Evolutionary conservation across 768 basidiomycete species (phyloP).

Genomic region (Dioszegia aurantiaca): DNA sequence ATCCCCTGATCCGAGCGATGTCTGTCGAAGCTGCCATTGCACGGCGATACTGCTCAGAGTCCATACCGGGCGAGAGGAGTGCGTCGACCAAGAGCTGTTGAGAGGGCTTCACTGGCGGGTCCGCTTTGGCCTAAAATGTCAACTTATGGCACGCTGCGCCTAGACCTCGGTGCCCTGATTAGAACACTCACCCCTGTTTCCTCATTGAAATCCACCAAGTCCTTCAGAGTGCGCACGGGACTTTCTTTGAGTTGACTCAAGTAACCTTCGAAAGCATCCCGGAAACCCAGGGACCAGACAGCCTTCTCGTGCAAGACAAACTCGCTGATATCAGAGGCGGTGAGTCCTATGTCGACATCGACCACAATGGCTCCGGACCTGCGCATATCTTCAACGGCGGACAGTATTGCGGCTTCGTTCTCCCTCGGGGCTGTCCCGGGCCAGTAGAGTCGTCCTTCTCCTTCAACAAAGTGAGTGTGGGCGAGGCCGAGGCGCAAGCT

Average conservation of each 20-base stretch:
- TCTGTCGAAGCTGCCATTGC: neutral
- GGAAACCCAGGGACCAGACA: neutral
- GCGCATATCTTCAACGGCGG: constrained; percentile 1
- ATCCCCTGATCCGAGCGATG: neutral
- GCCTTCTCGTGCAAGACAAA: neutral
- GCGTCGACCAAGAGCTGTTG: constrained; percentile 2
- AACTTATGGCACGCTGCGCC: no score
- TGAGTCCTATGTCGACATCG: constrained; percentile 2
- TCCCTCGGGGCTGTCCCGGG: neutral
- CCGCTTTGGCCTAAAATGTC: no score
- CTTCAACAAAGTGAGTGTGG: neutral
- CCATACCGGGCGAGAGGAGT: neutral
- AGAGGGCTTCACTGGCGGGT: no score
- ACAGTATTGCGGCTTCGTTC: neutral
- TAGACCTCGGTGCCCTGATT: no score
- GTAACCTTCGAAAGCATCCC: neutral
- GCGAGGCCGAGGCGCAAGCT: constrained; percentile 8
- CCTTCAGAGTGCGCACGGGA: neutral
- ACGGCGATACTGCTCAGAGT: neutral
- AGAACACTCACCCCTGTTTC: no score
- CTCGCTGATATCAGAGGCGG: neutral
- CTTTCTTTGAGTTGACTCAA: neutral
- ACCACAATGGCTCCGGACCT: neutral
- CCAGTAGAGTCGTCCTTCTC: neutral
- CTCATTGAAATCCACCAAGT: constrained; percentile 5